Base-by-base conservation (phyloP, 495 filamentous ascomycete species). In the Aspergillus carlsbadensis region DNA sequence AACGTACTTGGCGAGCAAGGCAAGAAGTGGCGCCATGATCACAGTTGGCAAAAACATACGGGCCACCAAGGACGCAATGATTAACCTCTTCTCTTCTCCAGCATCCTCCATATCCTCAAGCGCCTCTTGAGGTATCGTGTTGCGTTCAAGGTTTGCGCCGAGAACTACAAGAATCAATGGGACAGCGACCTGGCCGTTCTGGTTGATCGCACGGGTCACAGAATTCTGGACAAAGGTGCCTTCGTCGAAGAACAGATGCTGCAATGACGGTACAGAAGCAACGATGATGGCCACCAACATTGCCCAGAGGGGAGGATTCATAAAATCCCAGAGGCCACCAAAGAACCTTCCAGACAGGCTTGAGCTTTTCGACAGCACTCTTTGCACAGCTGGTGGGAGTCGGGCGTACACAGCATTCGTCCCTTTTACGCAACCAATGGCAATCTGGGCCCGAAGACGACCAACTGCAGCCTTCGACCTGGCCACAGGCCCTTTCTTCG, bases 291-390 rank as follows among this genome's bases (percentile, higher is more conserved):
- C 88, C 17, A 83, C 72, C 2, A 98, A 78, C 93, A 98, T 98
- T 10, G 94, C 93, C 91, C 92, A 98, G 1, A 98, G 84, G 0
- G 94, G 95, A 6, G 94, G 93, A 71, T 98, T 98, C 94, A 98
- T 98, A 70, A 96, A 94, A 34, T 88, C 87, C 89, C 88, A 92
- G 8, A 88, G 58, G 31, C 90, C 91, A 35, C 69, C 60, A 49
- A 82, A 66, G 63, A 93, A 87, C 11, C 77, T 78, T n/a, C 64
- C 35, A 50, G 75, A 31, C 24, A 71, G 72, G 26, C 60, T 67
- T 34, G 70, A 67, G n/a, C 78, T 54, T 15, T 64, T 71, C 6
- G 72, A 67, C 4, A 92, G 66, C 0, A 62, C 51, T 20, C 71
- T 80, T 63, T 90, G 87, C 1, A 87, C 22, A 4, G 82, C 72